Conservation (phyloP, 2,329 filamentous ascomycete genomes). For the Plectosphaerella sp. region DNA sequence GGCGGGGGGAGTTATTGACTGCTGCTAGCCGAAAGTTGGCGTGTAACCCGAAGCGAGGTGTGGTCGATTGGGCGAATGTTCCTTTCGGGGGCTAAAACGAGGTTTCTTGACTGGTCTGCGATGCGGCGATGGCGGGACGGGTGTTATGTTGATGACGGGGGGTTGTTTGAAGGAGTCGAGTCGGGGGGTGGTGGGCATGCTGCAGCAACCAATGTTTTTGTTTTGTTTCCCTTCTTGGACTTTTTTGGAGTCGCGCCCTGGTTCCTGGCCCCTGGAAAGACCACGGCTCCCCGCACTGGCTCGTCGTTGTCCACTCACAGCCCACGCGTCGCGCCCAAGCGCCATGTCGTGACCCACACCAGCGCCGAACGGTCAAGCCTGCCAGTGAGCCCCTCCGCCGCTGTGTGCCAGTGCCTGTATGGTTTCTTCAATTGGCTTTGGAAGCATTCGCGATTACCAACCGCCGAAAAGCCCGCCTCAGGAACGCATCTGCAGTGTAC, state of each 20-base stretch:
- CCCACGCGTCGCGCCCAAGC: background rate
- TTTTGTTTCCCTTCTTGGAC: conserved; percentile 13
- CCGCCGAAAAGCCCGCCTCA: too few species aligned
- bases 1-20: background rate
- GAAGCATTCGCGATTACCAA: too few species aligned
- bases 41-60: background rate
- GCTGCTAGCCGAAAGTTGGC: background rate
- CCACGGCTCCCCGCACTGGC: background rate
- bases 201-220: conserved; percentile 22
- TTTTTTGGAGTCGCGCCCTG: conserved; percentile 1
- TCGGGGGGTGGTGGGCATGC: background rate
- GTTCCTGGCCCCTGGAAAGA: background rate
- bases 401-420: background rate
- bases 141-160: conserved; percentile 3
- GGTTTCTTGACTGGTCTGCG: background rate
- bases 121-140: background rate
- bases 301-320: background rate
- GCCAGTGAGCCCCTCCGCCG: background rate
- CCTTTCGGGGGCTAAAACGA: background rate
- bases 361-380: background rate
- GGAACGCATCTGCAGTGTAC: too few species aligned
- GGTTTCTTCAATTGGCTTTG: too few species aligned
- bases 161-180: background rate
- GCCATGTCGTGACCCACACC: background rate
- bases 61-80: background rate